Evolutionary conservation across 2,329 filamentous ascomycete genomes (phyloP).

Genomic region (Pestalotiopsis sp.): DNA sequence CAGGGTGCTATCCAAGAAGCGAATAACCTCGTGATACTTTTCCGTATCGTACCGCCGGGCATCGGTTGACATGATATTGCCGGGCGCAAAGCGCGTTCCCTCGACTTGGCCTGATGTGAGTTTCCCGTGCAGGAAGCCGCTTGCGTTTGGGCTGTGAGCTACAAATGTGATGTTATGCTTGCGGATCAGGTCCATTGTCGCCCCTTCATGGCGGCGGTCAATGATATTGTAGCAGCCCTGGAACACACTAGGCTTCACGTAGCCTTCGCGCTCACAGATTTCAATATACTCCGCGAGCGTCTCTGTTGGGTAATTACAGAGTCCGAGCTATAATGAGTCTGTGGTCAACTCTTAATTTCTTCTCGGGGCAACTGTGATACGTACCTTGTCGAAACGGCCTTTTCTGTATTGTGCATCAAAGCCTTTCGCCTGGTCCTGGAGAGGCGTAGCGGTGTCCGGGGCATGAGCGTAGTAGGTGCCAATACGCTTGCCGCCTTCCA

Average conservation of each 20-base stretch:
- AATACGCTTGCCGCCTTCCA: not conserved
- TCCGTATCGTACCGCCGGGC: slow-evolving; percentile 19
- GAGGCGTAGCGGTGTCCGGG: slow-evolving; percentile 11
- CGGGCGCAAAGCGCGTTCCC: slow-evolving; percentile 20
- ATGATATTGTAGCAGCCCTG: slow-evolving; percentile 20
- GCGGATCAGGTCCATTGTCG: slow-evolving; percentile 13
- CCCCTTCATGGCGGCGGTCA: slow-evolving; percentile 14
- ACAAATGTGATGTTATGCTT: slow-evolving; percentile 15
- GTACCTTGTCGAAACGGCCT: slow-evolving; percentile 11
- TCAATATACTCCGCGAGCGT: slow-evolving; percentile 13
- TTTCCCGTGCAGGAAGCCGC: slow-evolving; percentile 21
- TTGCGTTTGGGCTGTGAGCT: slow-evolving; percentile 19
- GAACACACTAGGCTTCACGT: slow-evolving; percentile 18
- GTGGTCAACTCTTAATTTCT: not conserved
- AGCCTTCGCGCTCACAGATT: slow-evolving; percentile 18
- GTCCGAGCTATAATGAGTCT: not conserved
- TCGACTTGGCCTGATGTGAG: slow-evolving; percentile 19
- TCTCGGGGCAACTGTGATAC: not conserved
- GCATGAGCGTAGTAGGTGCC: slow-evolving; percentile 15
- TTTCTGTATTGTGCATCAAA: slow-evolving; percentile 14
- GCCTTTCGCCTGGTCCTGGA: slow-evolving; percentile 14
- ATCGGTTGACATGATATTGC: slow-evolving; percentile 17
- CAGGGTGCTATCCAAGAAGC: slow-evolving; percentile 13
- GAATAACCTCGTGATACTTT: slow-evolving; percentile 18
- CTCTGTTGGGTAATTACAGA: slow-evolving; percentile 10